A percentile compares a stretch with the other conserved stretches of the same genome.
These are phyloP conservation scores for Nemania abortiva DNA, from an alignment of 2,329 filamentous ascomycete species.

Conservation along the genomic window DNA sequence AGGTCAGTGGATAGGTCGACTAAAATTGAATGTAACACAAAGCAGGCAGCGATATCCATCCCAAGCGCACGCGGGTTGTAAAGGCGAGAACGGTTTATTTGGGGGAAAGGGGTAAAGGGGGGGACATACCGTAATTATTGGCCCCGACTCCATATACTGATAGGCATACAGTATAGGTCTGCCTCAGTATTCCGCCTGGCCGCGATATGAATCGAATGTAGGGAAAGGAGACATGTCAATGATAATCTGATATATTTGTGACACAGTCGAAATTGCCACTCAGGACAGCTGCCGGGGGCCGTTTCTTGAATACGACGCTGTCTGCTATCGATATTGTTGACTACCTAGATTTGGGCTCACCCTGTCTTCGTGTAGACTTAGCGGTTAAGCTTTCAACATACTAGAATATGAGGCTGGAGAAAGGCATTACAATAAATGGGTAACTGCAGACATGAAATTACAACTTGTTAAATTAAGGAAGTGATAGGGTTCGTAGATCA, in stretches of 20 bases:
- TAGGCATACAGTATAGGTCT: slow-evolving; percentile 7
- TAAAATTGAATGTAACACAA: slow-evolving; percentile 33
- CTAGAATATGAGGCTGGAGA: neutral
- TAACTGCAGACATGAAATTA: neutral
- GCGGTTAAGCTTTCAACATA: neutral
- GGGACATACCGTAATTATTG: slow-evolving; percentile 16
- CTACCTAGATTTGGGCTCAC: slow-evolving; percentile 11
- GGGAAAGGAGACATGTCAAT: slow-evolving; percentile 10
- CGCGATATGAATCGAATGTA: slow-evolving; percentile 5
- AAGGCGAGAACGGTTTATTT: slow-evolving; percentile 20
- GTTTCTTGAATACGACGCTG: slow-evolving; percentile 42
- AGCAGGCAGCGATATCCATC: slow-evolving; percentile 11
- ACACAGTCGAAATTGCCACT: slow-evolving; percentile 35
- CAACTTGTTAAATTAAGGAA: neutral
- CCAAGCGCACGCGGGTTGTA: slow-evolving; percentile 13
- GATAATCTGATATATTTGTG: slow-evolving; percentile 30
- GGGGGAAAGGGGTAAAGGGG: slow-evolving; percentile 34
- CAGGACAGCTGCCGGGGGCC: slow-evolving; percentile 48
- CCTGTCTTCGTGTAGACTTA: neutral
- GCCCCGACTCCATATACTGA: slow-evolving; percentile 19
- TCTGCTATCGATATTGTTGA: slow-evolving; percentile 39
- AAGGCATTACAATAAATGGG: neutral
- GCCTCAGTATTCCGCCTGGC: slow-evolving; percentile 17
- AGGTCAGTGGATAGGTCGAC: neutral
- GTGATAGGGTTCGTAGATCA: neutral